Evolutionary conservation across 1,284 basidiomycete genomes (phyloP).

Genomic region (Ustilago cynodontis): DNA sequence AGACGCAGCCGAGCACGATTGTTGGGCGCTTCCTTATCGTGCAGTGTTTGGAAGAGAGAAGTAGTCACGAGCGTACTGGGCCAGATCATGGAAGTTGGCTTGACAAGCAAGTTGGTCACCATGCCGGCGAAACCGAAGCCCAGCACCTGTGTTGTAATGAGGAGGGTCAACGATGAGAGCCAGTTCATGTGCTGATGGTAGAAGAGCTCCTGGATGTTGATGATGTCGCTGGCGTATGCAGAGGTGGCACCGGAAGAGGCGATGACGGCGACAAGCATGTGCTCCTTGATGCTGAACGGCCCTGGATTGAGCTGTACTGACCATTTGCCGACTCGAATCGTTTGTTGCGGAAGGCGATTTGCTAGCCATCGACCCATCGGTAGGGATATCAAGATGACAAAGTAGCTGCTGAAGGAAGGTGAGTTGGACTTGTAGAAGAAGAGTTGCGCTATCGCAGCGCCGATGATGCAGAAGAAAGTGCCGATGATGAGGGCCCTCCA

Average conservation of each 20-base stretch:
- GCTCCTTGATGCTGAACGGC: constrained; percentile 72
- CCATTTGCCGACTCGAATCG: constrained; percentile 63
- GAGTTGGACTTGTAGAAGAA: constrained; percentile 68
- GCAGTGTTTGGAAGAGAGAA: constrained; percentile 73
- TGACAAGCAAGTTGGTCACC: constrained; percentile 67
- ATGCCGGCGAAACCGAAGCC: constrained; percentile 69
- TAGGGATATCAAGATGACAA: constrained; percentile 73
- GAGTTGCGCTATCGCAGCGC: constrained; percentile 71
- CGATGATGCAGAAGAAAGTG: constrained; percentile 73
- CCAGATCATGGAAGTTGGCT: constrained; percentile 71
- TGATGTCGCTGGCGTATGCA: constrained; percentile 69
- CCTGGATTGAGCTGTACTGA: constrained; percentile 72
- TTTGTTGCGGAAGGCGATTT: constrained; percentile 59
- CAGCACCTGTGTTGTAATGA: constrained; percentile 67
- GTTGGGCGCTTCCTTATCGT: constrained; percentile 68
- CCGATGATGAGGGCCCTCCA: constrained; percentile 74
- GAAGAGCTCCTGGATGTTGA: constrained; percentile 70
- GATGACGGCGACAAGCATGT: constrained; percentile 71
- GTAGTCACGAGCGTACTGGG: constrained; percentile 72
- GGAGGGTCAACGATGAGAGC: constrained; percentile 60
- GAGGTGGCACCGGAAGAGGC: constrained; percentile 71
- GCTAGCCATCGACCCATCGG: constrained; percentile 72
- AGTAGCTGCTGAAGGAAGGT: constrained; percentile 74
- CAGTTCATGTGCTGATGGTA: constrained; percentile 67
- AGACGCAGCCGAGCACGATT: constrained; percentile 71